phyloP scores from a whole-genome alignment of 2,329 filamentous ascomycete species.

The Fusarium napiforme region DNA sequence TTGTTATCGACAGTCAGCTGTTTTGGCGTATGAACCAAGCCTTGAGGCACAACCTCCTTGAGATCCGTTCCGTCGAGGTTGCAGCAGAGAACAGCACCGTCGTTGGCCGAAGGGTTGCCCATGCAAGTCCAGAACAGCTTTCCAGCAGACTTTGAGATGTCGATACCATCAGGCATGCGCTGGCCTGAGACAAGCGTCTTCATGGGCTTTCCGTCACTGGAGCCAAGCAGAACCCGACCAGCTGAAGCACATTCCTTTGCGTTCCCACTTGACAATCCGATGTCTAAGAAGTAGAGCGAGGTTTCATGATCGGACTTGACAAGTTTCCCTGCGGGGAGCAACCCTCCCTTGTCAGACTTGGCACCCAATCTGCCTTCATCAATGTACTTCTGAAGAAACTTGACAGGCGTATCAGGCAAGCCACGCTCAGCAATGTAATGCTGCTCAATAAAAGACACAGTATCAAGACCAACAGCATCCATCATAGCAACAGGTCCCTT shows the following conservation, averaged over 20 bases:
- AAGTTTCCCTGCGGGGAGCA: not conserved
- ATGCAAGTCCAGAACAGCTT: constrained; percentile 1
- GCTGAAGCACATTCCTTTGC: not conserved
- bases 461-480: constrained; percentile 13
- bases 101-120: not conserved
- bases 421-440: constrained; percentile 9
- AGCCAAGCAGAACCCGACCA: not conserved
- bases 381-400: constrained; percentile 12
- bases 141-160: not conserved
- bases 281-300: not conserved
- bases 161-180: not conserved
- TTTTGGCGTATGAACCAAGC: not conserved
- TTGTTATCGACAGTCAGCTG: not conserved
- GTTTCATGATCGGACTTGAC: rapidly evolving
- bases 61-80: not conserved
- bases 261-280: rapidly evolving
- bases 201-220: rapidly evolving
- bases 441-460: constrained; percentile 13
- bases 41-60: not conserved
- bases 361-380: not conserved
- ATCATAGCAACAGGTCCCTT: constrained; percentile 7
- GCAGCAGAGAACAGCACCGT: not conserved
- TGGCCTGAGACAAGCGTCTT: not conserved
- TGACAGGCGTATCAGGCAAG: not conserved
- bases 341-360: constrained; percentile 3